phyloP scores from a whole-genome alignment of 2,329 filamentous ascomycete genomes.

The Ceratocystis alfenasii region DNA sequence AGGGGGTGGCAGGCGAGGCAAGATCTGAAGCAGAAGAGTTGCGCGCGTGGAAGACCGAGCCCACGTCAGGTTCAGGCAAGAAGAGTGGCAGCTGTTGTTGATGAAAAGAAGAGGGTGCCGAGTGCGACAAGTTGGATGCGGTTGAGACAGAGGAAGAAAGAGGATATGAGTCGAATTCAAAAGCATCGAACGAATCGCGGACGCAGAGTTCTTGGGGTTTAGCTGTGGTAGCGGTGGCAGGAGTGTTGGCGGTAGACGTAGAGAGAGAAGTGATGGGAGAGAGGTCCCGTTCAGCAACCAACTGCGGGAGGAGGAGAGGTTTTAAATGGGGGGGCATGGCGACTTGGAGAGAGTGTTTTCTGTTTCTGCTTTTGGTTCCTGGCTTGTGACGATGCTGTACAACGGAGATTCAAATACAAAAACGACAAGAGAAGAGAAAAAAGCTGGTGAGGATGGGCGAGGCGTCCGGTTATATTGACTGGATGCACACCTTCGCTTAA shows the following conservation, averaged over 20 bases:
- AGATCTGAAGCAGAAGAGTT: conserved; percentile 54
- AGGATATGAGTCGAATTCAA: conserved; percentile 22
- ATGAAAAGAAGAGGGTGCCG: conserved; percentile 15
- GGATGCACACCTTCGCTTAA: conserved; percentile 5
- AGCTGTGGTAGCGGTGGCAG: neutral
- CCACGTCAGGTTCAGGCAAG: conserved; percentile 29
- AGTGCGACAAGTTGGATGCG: conserved; percentile 13
- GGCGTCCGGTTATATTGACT: conserved; percentile 17
- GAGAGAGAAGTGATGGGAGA: neutral
- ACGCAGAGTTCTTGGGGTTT: conserved; percentile 20
- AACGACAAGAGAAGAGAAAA: neutral
- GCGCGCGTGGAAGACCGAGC: conserved; percentile 35
- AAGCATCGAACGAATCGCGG: conserved; percentile 19
- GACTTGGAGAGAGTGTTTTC: conserved; percentile 6
- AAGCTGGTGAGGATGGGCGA: conserved; percentile 8
- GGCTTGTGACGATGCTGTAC: conserved; percentile 9
- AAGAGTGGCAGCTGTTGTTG: conserved; percentile 16
- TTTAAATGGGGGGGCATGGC: conserved; percentile 40
- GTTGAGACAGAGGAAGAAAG: neutral
- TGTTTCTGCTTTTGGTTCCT: conserved; percentile 5
- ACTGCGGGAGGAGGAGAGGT: conserved; percentile 42
- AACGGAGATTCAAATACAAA: conserved; percentile 1
- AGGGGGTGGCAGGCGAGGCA: conserved; percentile 56
- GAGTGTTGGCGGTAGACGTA: neutral
- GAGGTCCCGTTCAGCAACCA: conserved; percentile 38